phyloP scores from a whole-genome alignment of 225 moss, liverwort and hornwort species.

The Lunularia cruciata region DNA sequence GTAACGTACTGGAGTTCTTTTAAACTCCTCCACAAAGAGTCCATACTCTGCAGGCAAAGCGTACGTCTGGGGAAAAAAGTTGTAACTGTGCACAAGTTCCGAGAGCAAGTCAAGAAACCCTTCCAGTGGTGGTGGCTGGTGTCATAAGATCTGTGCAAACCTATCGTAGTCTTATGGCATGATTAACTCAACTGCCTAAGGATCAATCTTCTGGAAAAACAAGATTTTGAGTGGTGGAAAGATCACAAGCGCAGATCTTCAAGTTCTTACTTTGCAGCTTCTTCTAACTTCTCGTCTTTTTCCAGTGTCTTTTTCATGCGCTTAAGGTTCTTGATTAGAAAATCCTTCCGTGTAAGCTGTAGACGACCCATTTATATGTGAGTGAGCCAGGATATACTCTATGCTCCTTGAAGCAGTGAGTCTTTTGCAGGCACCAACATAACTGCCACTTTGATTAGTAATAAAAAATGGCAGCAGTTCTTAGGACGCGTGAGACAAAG shows the following conservation, averaged over 20 bases:
- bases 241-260: neutral
- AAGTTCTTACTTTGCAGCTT: slow-evolving; percentile 78
- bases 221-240: neutral
- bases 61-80: slow-evolving; percentile 92
- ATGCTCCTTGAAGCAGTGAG: no score
- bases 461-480: no score
- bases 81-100: slow-evolving; percentile 57
- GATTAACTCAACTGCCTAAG: neutral
- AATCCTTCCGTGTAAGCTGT: slow-evolving; percentile 90
- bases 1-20: slow-evolving; percentile 53
- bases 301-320: slow-evolving; percentile 97
- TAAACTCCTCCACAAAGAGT: slow-evolving; percentile 97
- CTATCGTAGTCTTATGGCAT: no score
- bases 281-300: slow-evolving; percentile 74
- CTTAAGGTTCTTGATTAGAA: slow-evolving; percentile 92
- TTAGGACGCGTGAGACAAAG: no score
- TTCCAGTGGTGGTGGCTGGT: neutral
- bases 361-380: no score
- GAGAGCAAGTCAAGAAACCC: neutral
- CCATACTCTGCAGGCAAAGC: slow-evolving; percentile 98
- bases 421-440: no score
- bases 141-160: no score
- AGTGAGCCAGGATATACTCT: no score
- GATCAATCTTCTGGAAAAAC: neutral
- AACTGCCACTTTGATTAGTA: no score